Evolutionary conservation across 768 basidiomycete genomes (phyloP).

Genomic region (Lyophyllum shimeji): DNA sequence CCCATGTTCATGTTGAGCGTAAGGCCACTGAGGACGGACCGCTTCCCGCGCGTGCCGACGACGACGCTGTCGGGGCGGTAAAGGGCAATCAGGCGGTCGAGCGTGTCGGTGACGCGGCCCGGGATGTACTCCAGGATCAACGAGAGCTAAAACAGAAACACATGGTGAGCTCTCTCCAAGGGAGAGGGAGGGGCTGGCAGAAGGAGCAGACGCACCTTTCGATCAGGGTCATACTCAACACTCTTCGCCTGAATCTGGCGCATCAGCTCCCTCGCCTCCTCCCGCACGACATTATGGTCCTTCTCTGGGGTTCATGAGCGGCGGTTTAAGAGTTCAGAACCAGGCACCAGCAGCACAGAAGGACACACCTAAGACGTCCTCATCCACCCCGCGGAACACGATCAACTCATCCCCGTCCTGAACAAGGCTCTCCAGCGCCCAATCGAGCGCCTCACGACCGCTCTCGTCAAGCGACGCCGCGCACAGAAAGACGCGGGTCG

Average conservation of each 20-base stretch:
- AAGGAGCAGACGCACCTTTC: slow-evolving; percentile 72
- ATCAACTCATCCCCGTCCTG: slow-evolving; percentile 93
- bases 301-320: slow-evolving; percentile 68
- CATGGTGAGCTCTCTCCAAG: too few relatives aligned
- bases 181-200: too few relatives aligned
- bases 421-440: slow-evolving; percentile 83
- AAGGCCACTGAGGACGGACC: slow-evolving; percentile 38
- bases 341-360: too few relatives aligned
- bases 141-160: slow-evolving; percentile 55
- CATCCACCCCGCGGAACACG: slow-evolving; percentile 86
- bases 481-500: slow-evolving; percentile 87
- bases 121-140: slow-evolving; percentile 94
- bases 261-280: slow-evolving; percentile 87
- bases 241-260: slow-evolving; percentile 77
- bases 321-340: too few relatives aligned
- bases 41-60: slow-evolving; percentile 83
- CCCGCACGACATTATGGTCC: slow-evolving; percentile 73
- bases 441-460: slow-evolving; percentile 85
- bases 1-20: slow-evolving; percentile 30
- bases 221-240: slow-evolving; percentile 71
- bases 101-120: slow-evolving; percentile 83
- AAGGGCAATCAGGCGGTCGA: slow-evolving; percentile 89
- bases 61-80: slow-evolving; percentile 92
- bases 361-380: slow-evolving; percentile 74
- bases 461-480: slow-evolving; percentile 89